phyloP scores from a whole-genome alignment of 306 rosid species.

The Quercus aquifolioides region DNA sequence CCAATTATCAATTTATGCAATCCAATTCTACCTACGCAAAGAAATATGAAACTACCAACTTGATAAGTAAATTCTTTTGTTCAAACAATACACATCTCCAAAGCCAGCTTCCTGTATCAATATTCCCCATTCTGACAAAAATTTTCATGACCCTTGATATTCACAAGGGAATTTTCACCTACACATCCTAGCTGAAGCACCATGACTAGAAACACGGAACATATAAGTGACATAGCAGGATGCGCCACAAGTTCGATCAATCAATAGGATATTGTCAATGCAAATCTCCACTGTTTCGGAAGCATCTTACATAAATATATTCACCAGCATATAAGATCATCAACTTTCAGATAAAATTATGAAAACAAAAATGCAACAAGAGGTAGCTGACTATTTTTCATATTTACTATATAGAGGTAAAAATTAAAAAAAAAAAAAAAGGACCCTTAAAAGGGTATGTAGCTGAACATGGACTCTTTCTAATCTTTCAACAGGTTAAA shows the following conservation, averaged over 20 bases:
- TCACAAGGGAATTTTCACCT: not conserved
- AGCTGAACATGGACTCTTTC: not conserved
- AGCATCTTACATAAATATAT: too few relatives aligned
- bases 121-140: not conserved
- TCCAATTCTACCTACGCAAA: not conserved
- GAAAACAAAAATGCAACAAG: not conserved
- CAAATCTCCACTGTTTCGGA: not conserved
- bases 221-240: not conserved
- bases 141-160: not conserved
- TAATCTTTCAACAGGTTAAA: not conserved
- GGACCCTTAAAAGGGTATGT: not conserved
- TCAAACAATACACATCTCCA: not conserved
- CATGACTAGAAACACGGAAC: not conserved
- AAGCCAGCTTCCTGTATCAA: not conserved
- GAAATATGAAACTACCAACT: not conserved
- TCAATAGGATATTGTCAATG: not conserved
- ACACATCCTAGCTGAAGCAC: not conserved
- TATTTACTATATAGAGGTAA: too few relatives aligned
- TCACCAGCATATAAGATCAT: too few relatives aligned
- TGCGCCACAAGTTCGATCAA: not conserved
- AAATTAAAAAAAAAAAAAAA: not conserved
- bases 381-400: not conserved
- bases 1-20: not conserved
- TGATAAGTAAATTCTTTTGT: not conserved
- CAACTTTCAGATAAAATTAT: too few relatives aligned